Conservation (phyloP, 805 yeast species). For the Metschnikowia rubicola region DNA sequence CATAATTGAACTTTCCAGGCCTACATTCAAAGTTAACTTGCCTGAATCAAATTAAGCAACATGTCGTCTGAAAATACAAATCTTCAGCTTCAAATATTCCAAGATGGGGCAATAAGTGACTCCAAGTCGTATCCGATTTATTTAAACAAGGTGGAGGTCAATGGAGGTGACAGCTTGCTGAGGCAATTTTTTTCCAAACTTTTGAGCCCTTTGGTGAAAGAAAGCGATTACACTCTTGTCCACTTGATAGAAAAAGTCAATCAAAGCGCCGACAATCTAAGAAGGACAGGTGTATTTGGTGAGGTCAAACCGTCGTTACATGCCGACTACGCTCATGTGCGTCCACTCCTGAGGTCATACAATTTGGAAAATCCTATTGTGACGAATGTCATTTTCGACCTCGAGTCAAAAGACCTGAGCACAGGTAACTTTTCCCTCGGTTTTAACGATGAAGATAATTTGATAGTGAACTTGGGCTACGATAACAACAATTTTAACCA, state of each 20-base stretch:
- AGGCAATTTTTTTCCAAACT: constrained; percentile 45
- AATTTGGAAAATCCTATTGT: constrained; percentile 41
- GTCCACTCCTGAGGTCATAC: constrained; percentile 26
- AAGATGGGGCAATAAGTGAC: constrained; percentile 29
- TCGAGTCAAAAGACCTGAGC: constrained; percentile 38
- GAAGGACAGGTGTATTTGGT: constrained; percentile 45
- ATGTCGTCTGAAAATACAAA: constrained; percentile 1
- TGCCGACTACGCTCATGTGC: constrained; percentile 31
- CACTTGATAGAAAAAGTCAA: constrained; percentile 36
- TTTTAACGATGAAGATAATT: constrained; percentile 36
- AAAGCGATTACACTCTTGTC: constrained; percentile 41
- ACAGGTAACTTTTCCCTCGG: constrained; percentile 33
- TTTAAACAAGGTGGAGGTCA: constrained; percentile 35
- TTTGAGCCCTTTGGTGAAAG: constrained; percentile 41
- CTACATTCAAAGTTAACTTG: background rate
- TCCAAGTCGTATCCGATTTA: constrained; percentile 35
- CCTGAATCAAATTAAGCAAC: too few relatives aligned
- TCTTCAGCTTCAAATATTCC: constrained; percentile 18
- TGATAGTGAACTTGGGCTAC: constrained; percentile 38
- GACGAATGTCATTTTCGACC: constrained; percentile 42
- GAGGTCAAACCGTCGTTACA: constrained; percentile 39
- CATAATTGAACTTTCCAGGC: background rate
- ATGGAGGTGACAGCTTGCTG: constrained; percentile 44
- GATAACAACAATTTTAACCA: constrained; percentile 44
- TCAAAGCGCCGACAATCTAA: constrained; percentile 31